phyloP scores from a whole-genome alignment of 495 filamentous ascomycete genomes.

The Daldinia childiae region DNA sequence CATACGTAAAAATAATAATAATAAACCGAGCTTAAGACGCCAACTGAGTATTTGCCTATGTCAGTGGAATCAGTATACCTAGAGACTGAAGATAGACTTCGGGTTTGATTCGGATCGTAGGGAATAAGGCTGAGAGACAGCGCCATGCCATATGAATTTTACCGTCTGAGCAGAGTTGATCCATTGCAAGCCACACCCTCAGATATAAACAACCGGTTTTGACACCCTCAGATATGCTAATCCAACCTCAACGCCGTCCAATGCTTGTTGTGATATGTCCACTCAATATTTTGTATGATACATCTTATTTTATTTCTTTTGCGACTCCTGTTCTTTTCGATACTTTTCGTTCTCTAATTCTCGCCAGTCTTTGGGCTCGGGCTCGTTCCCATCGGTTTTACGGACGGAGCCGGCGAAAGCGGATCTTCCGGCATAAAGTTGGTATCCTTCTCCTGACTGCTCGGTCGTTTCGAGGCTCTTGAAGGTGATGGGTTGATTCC shows the following conservation, averaged over 20 bases:
- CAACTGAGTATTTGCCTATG: not conserved
- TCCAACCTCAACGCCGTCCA: slow-evolving; percentile 36
- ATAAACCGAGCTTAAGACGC: not conserved
- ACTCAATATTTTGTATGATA: not conserved
- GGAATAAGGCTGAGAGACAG: not conserved
- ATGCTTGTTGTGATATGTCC: slow-evolving; percentile 31
- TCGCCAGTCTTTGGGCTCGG: slow-evolving; percentile 62
- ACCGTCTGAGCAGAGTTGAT: slow-evolving; percentile 18
- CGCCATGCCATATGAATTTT: not conserved
- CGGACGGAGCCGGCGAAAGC: slow-evolving; percentile 67
- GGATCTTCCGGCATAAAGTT: slow-evolving; percentile 82
- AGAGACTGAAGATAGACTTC: not conserved
- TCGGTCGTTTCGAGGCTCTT: slow-evolving; percentile 67
- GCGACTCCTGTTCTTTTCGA: slow-evolving; percentile 47
- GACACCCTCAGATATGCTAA: slow-evolving; percentile 14
- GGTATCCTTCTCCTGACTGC: slow-evolving; percentile 61
- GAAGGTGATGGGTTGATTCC: slow-evolving; percentile 85
- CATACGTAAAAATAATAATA: not conserved
- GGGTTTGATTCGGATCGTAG: not conserved
- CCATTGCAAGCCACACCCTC: not conserved
- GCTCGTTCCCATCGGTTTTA: slow-evolving; percentile 62
- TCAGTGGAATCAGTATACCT: not conserved
- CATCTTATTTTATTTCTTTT: slow-evolving; percentile 24
- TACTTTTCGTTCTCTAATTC: slow-evolving; percentile 66
- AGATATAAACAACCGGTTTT: slow-evolving; percentile 4